These are phyloP conservation scores for Intubia oerlemansii DNA, from an alignment of 2,329 filamentous ascomycete genomes.

Conservation along the genomic window DNA sequence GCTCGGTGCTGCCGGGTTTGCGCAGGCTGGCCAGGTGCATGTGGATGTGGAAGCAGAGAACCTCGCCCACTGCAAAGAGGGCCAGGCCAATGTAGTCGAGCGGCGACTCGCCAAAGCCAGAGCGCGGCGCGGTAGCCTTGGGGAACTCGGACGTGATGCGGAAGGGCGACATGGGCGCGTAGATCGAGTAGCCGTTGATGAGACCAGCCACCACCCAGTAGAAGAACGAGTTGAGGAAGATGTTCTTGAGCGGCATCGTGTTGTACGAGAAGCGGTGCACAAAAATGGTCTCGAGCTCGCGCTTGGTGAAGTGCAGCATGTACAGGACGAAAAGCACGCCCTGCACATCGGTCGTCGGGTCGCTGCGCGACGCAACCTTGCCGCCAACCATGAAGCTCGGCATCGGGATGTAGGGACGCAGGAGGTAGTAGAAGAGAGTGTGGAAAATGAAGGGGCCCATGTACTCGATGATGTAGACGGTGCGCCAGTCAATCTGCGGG, in stretches of 20 bases:
- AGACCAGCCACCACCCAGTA: conserved; percentile 79
- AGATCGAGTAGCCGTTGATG: conserved; percentile 68
- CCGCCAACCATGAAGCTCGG: conserved; percentile 7
- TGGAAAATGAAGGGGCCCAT: conserved; percentile 80
- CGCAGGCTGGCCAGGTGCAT: conserved; percentile 58
- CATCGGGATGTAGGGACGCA: conserved; percentile 47
- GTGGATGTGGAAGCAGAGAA: conserved; percentile 64
- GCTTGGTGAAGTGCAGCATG: conserved; percentile 74
- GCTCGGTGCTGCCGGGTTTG: conserved; percentile 58
- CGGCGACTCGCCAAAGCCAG: conserved; percentile 8
- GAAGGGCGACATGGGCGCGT: conserved; percentile 51
- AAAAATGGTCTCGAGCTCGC: conserved; percentile 84
- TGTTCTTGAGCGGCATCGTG: conserved; percentile 80
- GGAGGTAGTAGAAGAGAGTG: conserved; percentile 49
- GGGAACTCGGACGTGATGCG: conserved; percentile 8
- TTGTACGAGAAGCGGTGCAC: conserved; percentile 87
- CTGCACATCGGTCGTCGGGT: conserved; percentile 37
- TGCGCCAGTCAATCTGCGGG: conserved; percentile 75
- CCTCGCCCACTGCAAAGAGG: conserved; percentile 57
- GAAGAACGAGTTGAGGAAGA: conserved; percentile 87
- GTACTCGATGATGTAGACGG: conserved; percentile 91
- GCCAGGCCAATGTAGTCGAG: conserved; percentile 47
- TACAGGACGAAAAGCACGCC: conserved; percentile 54
- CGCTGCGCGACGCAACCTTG: conserved; percentile 15
- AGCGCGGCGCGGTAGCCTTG: conserved; percentile 7